Base-by-base conservation (phyloP, 495 filamentous ascomycete genomes). In the Cercophora scortea region DNA sequence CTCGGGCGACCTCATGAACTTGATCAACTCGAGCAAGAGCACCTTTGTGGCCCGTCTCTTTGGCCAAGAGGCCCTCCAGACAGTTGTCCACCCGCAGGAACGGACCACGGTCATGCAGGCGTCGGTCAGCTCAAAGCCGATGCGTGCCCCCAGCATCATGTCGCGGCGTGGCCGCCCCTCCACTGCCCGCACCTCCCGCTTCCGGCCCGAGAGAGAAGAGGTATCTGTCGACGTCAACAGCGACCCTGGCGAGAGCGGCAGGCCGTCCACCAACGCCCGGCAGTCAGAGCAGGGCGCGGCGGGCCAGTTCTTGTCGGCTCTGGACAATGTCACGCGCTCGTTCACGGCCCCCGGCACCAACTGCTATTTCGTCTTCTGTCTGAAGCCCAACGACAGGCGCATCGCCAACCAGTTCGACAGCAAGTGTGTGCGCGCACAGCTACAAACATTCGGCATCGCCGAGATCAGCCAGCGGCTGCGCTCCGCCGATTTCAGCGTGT, bases 321-420 rank as follows among this genome's bases (percentile, higher is more conserved):
- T 98, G 33, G 89, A 95, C 52, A 91, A 90, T 51, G 87, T 97
- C 51, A 93, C 82, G 38, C 84, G 88, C 59, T 89, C 87, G 38
- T 72, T 98, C 42, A 87, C 82, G 34, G 83, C 88, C 8, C 74
- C 83, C 8, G 88, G 88, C 60, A 82, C 88, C 9, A 98, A 96
- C 61, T 81, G 88, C 12, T 98, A 97, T 63, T 96, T 96, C 60
- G 81, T 98, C 32, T 95, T 98, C 71, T 97, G 93, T 59, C 73
- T 98, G 47, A 97, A 98, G 68, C 93, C 93, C 8, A 98, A 98
- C 62, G 93, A 97, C 69, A 82, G 93, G 16, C 85, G 92, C 25
- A 98, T 98, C 56, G 92, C 93, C 47, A 97, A 98, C 56, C 93
- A 97, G 65, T 97, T 97, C 57, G 93, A 98, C 66, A 96, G 90